phyloP scores from a whole-genome alignment of 2,329 filamentous ascomycete species.

The Aspergillus japonicus region DNA sequence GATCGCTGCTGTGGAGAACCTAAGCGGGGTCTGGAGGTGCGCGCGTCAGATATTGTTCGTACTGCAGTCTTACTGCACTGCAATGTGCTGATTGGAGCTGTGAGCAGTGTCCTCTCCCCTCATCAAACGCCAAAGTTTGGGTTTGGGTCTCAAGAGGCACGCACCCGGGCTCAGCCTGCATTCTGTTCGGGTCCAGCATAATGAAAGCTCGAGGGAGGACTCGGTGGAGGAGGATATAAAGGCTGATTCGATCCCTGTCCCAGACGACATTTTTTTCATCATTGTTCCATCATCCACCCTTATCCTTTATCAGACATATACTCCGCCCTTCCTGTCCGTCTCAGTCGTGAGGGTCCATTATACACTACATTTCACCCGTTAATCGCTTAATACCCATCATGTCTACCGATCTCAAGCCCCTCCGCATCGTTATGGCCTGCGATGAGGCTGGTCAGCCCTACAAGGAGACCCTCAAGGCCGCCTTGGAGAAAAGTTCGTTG shows the following conservation, averaged over 20 bases:
- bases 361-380: background rate
- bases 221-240: slow-evolving; percentile 6
- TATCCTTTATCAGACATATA: background rate
- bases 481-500: slow-evolving; percentile 65
- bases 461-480: slow-evolving; percentile 73
- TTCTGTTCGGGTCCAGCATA: background rate
- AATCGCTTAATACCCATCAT: slow-evolving; percentile 20
- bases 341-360: background rate
- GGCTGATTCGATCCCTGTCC: slow-evolving; percentile 2
- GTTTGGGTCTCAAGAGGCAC: slow-evolving; percentile 8
- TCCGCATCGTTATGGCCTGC: slow-evolving; percentile 63
- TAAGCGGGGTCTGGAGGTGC: background rate
- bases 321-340: background rate
- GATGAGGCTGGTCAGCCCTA: slow-evolving; percentile 75
- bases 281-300: background rate
- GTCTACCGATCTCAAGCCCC: slow-evolving; percentile 38
- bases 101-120: background rate
- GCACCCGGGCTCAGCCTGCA: slow-evolving; percentile 2
- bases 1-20: slow-evolving; percentile 1
- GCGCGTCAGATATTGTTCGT: background rate
- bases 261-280: slow-evolving; percentile 7
- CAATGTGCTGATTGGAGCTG: background rate
- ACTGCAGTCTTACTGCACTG: background rate
- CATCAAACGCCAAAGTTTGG: background rate
- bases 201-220: background rate